phyloP scores from a whole-genome alignment of 176 grass and related monocot genomes.

The Carex myosuroides region DNA sequence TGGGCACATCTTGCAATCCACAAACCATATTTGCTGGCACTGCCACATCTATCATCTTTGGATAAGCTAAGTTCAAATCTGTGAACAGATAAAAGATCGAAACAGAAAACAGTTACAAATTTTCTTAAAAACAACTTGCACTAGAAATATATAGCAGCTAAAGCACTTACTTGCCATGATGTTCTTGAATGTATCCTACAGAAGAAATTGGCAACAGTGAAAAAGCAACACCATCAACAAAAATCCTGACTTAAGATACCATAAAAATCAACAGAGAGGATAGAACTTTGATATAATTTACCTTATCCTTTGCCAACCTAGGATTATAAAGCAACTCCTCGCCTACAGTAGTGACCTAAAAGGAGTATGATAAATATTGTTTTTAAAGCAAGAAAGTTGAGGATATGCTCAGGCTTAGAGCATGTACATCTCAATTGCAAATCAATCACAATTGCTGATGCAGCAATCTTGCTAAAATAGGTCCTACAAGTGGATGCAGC shows the following conservation, averaged over 20 bases:
- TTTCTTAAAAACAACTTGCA: not conserved
- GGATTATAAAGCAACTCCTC: constrained; percentile 80
- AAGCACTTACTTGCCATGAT: constrained; percentile 83
- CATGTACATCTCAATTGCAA: not conserved
- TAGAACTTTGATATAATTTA: constrained; percentile 23
- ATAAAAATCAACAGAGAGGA: not conserved
- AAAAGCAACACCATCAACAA: constrained; percentile 11
- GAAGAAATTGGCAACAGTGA: not conserved
- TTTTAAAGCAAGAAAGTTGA: not conserved
- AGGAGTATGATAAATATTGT: constrained; percentile 15
- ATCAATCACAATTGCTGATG: not conserved
- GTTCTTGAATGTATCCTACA: constrained; percentile 72
- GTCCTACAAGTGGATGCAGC: not conserved
- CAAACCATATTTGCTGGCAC: constrained; percentile 76
- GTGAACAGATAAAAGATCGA: constrained; percentile 18
- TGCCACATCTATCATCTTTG: constrained; percentile 92
- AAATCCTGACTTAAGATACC: constrained; percentile 12
- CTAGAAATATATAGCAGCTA: not conserved
- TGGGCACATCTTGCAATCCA: constrained; percentile 68
- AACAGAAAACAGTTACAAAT: constrained; percentile 12
- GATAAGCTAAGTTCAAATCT: constrained; percentile 79
- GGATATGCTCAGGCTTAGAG: not conserved
- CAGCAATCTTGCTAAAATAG: not conserved
- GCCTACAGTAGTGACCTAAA: constrained; percentile 81
- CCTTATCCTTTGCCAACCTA: constrained; percentile 83